Percentiles rank a stretch among this genome's conserved stretches.
phyloP scores from a whole-genome alignment of 768 basidiomycete genomes.

The Lactarius tabidus region DNA sequence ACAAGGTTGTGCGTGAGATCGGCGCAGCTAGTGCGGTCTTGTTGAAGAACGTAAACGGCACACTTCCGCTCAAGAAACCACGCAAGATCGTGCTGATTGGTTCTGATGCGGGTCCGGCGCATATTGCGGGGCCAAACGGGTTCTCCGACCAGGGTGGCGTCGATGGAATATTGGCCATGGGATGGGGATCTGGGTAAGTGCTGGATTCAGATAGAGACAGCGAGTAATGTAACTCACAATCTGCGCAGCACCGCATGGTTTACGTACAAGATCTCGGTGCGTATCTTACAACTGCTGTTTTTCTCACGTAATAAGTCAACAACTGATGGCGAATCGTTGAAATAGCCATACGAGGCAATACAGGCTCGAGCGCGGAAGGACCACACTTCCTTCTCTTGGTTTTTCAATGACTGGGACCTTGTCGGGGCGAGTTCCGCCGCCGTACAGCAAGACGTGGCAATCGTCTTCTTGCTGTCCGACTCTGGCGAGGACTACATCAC shows the following conservation, averaged over 20 bases:
- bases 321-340: not conserved
- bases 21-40: slow-evolving; percentile 71
- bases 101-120: slow-evolving; percentile 45
- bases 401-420: slow-evolving; percentile 66
- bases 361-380: slow-evolving; percentile 66
- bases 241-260: slow-evolving; percentile 59
- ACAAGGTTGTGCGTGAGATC: slow-evolving; percentile 62
- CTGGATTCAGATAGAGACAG: slow-evolving; percentile 12
- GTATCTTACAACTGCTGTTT: slow-evolving; percentile 25
- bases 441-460: slow-evolving; percentile 43
- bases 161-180: slow-evolving; percentile 77
- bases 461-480: slow-evolving; percentile 45
- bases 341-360: slow-evolving; percentile 77
- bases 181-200: slow-evolving; percentile 78
- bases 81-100: slow-evolving; percentile 60
- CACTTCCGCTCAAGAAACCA: slow-evolving; percentile 56
- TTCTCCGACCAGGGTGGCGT: slow-evolving; percentile 40
- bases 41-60: slow-evolving; percentile 62
- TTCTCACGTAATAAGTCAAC: not conserved
- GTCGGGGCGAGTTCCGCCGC: slow-evolving; percentile 41
- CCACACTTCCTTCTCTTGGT: slow-evolving; percentile 62
- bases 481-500: slow-evolving; percentile 46
- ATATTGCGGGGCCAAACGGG: slow-evolving; percentile 44
- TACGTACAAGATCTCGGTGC: slow-evolving; percentile 72
- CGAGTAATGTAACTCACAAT: not conserved